phyloP scores from a whole-genome alignment of 225 moss, liverwort and hornwort species.

The Climacium dendroides region DNA sequence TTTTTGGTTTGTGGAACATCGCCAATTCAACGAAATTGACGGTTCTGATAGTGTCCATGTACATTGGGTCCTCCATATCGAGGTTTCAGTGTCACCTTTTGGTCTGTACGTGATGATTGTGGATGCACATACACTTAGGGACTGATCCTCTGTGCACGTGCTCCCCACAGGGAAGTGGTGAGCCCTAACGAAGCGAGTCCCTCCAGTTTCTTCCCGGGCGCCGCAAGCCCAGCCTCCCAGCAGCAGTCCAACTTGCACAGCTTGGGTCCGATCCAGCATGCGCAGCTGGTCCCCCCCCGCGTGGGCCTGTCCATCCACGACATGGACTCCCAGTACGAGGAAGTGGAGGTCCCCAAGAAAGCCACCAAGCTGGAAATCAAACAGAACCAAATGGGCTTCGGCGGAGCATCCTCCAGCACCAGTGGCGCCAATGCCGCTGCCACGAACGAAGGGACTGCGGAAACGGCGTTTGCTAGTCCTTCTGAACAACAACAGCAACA shows the following conservation, averaged over 20 bases:
- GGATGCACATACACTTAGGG: background rate
- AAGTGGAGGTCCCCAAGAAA: conserved; percentile 22
- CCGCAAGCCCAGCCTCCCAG: background rate
- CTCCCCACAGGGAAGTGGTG: conserved; percentile 20
- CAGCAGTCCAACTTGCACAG: conserved; percentile 30
- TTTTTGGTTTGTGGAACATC: background rate
- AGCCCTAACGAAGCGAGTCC: conserved; percentile 36
- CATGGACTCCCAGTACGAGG: conserved; percentile 22
- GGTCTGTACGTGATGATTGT: background rate
- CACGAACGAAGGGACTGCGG: conserved; percentile 19
- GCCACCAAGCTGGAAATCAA: conserved; percentile 26
- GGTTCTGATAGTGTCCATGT: background rate
- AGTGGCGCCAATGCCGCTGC: conserved; percentile 15
- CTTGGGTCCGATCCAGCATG: conserved; percentile 22
- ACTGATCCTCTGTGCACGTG: background rate
- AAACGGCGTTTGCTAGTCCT: conserved; percentile 14
- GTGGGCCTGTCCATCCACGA: conserved; percentile 28
- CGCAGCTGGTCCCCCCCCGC: conserved; percentile 14
- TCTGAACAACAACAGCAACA: conserved; percentile 35
- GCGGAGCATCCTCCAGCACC: conserved; percentile 31
- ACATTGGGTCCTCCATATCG: background rate
- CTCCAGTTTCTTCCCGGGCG: conserved; percentile 28
- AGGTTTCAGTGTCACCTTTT: background rate
- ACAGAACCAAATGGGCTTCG: conserved; percentile 17
- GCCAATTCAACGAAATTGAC: background rate